Evolutionary conservation across 1,139 yeast genomes (phyloP).

Genomic region (Tardiomyces blankii): DNA sequence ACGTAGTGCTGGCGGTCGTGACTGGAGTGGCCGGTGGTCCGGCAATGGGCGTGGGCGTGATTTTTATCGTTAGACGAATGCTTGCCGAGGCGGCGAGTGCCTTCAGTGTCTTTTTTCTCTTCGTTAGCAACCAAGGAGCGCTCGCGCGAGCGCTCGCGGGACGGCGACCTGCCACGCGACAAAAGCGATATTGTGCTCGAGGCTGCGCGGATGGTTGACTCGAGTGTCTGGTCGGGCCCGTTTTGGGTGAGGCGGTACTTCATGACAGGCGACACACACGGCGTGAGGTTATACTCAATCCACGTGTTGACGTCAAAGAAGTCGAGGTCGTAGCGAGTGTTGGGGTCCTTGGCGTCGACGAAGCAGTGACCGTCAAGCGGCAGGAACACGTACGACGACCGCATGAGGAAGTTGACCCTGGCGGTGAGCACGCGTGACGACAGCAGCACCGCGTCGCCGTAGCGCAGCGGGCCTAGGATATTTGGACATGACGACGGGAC

Average conservation of each 20-base stretch:
- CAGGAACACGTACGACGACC: slow-evolving; percentile 67
- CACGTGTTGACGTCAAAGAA: slow-evolving; percentile 72
- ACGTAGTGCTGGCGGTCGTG: not conserved
- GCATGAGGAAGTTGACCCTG: slow-evolving; percentile 79
- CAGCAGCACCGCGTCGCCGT: slow-evolving; percentile 69
- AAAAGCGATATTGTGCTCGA: not conserved
- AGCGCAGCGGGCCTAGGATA: slow-evolving; percentile 73
- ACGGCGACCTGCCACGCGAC: not conserved
- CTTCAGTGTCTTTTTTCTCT: too few species aligned
- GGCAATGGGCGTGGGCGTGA: not conserved
- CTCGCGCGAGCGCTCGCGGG: not conserved
- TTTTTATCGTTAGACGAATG: too few species aligned
- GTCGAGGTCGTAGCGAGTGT: slow-evolving; percentile 54
- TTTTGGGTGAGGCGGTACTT: slow-evolving; percentile 8
- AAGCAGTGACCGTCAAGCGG: slow-evolving; percentile 65
- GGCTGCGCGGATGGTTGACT: not conserved
- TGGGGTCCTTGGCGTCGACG: slow-evolving; percentile 42
- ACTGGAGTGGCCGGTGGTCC: not conserved
- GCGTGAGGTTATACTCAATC: slow-evolving; percentile 67
- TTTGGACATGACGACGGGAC: slow-evolving; percentile 78
- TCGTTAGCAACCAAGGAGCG: not conserved
- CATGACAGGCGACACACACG: slow-evolving; percentile 43
- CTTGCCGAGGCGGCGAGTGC: too few species aligned
- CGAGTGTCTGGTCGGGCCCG: slow-evolving; percentile 2
- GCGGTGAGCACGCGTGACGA: slow-evolving; percentile 67